Evolutionary conservation across 805 yeast species (phyloP).

Genomic region (Sugiyamaella floridensis): DNA sequence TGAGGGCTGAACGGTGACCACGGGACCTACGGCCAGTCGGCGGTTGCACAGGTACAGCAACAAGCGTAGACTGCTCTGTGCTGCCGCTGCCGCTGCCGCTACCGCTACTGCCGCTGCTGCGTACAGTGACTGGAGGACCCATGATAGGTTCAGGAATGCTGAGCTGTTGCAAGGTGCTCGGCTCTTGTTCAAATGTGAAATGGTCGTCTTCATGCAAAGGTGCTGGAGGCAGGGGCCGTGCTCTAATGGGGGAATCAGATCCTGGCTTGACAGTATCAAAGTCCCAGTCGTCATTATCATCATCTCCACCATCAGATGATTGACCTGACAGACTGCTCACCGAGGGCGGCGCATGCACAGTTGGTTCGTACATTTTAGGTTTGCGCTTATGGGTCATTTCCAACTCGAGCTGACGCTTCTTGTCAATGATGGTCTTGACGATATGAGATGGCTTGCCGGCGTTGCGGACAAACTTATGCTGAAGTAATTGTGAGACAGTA

Average conservation of each 20-base stretch:
- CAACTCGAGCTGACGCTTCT: constrained; percentile 5
- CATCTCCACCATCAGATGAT: constrained; percentile 1
- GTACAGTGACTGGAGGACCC: background rate
- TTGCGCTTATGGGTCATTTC: background rate
- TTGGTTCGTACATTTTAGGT: constrained; percentile 15
- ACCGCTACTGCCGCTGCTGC: background rate
- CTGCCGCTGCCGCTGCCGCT: background rate
- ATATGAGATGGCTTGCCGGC: constrained; percentile 35
- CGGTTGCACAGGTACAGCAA: background rate
- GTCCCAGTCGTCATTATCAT: constrained; percentile 33
- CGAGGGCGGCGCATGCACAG: constrained; percentile 9
- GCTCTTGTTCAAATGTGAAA: background rate
- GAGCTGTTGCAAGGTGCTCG: background rate
- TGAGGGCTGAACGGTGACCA: background rate
- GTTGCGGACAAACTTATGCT: constrained; percentile 51
- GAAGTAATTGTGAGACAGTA: constrained; percentile 51
- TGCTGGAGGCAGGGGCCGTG: background rate
- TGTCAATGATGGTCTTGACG: constrained; percentile 33
- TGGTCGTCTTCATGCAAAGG: background rate
- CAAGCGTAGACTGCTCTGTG: no score
- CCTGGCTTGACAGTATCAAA: constrained; percentile 32
- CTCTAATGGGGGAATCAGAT: background rate
- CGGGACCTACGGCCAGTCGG: background rate
- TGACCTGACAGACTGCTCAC: background rate
- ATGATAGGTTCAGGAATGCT: background rate